These are phyloP conservation scores for Rubroboletus satanas DNA, from an alignment of 768 basidiomycete species.

Conservation along the genomic window DNA sequence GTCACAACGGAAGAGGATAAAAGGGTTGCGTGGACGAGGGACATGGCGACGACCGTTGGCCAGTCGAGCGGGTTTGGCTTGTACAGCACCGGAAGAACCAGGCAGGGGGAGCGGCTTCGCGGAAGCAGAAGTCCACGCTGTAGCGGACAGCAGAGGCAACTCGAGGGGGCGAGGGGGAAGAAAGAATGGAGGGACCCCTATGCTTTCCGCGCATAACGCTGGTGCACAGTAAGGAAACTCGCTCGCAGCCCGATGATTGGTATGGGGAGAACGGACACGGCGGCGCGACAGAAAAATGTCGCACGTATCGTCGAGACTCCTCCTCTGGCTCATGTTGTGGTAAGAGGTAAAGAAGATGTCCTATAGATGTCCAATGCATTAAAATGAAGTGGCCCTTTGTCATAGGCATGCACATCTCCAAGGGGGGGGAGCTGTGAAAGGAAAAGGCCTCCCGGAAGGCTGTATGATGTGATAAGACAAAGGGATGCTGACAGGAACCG, in stretches of 20 bases:
- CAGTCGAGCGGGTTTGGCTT: conserved; percentile 13
- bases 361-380: conserved; percentile 2
- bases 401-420: conserved; percentile 5
- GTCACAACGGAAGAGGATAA: conserved; percentile 76
- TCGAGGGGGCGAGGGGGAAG: conserved; percentile 8
- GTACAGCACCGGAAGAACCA: conserved; percentile 21
- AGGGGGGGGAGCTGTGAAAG: conserved; percentile 15
- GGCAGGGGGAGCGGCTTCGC: conserved; percentile 24
- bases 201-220: conserved; percentile 5
- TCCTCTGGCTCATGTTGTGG: conserved; percentile 24
- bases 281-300: conserved; percentile 26
- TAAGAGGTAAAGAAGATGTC: conserved; percentile 13
- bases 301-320: conserved; percentile 33
- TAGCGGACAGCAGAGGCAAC: neutral
- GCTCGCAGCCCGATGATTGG: conserved; percentile 7
- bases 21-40: conserved; percentile 71
- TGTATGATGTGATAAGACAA: conserved; percentile 18
- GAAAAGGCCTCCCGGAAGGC: conserved; percentile 11
- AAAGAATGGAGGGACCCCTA: conserved; percentile 6
- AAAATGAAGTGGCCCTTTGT: conserved; percentile 19
- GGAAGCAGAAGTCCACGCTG: neutral
- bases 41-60: conserved; percentile 43
- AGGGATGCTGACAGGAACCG: conserved; percentile 13
- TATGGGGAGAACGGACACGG: conserved; percentile 6
- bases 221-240: conserved; percentile 8